A percentile compares a stretch with the other conserved stretches of the same genome.
Evolutionary conservation across 257 asterid species (phyloP).

Genomic region (Craterostigma plantagineum): DNA sequence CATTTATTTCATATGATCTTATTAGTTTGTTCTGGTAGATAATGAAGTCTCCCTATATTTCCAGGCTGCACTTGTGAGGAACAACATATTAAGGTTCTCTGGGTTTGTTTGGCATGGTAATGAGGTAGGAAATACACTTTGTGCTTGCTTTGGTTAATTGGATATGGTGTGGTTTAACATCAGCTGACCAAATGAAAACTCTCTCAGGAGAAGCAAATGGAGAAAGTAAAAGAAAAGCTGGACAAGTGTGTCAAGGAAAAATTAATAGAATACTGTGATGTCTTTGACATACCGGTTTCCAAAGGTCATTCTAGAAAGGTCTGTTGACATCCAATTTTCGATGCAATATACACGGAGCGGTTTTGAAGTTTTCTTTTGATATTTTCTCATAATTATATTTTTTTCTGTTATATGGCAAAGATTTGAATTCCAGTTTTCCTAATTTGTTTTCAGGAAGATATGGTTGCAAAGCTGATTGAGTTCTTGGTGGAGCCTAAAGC

Average conservation of each 20-base stretch:
- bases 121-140: slow-evolving; percentile 30
- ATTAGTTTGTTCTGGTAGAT: no score
- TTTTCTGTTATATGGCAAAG: not conserved
- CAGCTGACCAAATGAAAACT: slow-evolving; percentile 5
- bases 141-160: not conserved
- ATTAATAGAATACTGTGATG: slow-evolving; percentile 64
- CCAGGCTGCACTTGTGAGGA: slow-evolving; percentile 78
- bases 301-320: slow-evolving; percentile 64
- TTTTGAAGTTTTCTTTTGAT: slow-evolving; percentile 5
- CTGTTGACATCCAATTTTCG: slow-evolving; percentile 8
- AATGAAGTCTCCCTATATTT: slow-evolving; percentile 6
- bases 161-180: not conserved
- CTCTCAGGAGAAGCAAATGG: slow-evolving; percentile 69
- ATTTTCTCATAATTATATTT: slow-evolving; percentile 2
- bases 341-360: slow-evolving; percentile 1
- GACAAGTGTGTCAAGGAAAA: slow-evolving; percentile 82
- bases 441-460: slow-evolving; percentile 53
- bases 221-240: slow-evolving; percentile 56
- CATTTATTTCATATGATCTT: no score
- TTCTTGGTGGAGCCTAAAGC: slow-evolving; percentile 83
- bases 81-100: slow-evolving; percentile 65
- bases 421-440: not conserved
- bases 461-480: slow-evolving; percentile 52
- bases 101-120: slow-evolving; percentile 86
- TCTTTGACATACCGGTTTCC: slow-evolving; percentile 56